Evolutionary conservation across 345 rosid species (phyloP).

Genomic region (Salix viminalis): DNA sequence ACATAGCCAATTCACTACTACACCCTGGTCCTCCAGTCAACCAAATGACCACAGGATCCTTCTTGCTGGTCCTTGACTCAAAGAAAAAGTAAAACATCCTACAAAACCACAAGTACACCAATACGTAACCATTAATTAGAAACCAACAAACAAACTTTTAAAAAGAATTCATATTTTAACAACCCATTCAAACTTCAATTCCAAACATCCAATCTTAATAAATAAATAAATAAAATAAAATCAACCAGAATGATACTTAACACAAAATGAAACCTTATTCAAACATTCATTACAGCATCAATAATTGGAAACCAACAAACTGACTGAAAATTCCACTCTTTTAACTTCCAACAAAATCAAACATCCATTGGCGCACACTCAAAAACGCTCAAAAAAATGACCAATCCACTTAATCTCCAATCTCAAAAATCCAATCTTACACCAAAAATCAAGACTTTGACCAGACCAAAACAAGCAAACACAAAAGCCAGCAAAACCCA

Average conservation of each 20-base stretch:
- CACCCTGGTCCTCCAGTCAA: constrained; percentile 99
- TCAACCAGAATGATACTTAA: background rate
- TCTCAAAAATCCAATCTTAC: background rate
- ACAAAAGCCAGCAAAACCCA: background rate
- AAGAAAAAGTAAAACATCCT: constrained; percentile 98
- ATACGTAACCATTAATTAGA: constrained; percentile 14
- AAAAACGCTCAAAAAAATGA: background rate
- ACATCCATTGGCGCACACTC: background rate
- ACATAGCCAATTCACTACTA: constrained; percentile 94
- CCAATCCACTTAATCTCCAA: background rate
- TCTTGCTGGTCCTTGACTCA: constrained; percentile 77
- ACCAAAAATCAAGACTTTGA: background rate
- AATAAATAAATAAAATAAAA: background rate
- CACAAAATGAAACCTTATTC: background rate
- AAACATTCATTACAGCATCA: background rate
- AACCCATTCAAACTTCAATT: too few species aligned
- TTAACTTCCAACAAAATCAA: background rate
- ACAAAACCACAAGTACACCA: constrained; percentile 10
- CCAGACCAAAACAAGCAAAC: background rate
- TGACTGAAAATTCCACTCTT: background rate
- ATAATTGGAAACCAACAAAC: background rate
- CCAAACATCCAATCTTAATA: background rate
- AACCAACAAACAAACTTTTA: background rate
- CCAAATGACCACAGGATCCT: constrained; percentile 92
- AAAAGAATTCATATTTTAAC: background rate